Evolutionary conservation across 163 green algal genomes (phyloP), one percentile per base, ranked within the genome.

Genomic region (Chlorella variabilis): DNA sequence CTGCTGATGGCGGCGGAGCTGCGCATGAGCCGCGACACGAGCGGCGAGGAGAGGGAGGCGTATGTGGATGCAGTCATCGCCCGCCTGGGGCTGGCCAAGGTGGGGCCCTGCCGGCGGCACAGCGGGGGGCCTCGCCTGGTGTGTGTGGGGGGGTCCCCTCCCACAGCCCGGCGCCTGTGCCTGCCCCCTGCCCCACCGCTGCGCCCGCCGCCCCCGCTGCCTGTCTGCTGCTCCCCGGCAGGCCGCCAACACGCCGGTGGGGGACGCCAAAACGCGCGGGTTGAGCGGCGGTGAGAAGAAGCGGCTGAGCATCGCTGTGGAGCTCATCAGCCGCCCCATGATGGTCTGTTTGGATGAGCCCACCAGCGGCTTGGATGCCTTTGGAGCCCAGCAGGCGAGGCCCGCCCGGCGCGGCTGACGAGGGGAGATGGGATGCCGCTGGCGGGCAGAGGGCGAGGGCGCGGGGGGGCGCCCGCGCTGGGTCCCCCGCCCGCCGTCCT

Each of bases 201-300:
- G 45, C 45, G 36, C 65, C 65, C 20, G 65, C 36, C 17, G 4
- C 3, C 13, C 34, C 34, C 21, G 9, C 1, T 54, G 45, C 45
- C 45, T 54, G 45, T 15, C n/a, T 67, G 59, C 59, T 23, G 59
- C 59, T 54, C 11, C 45, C n/a, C 29, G n/a, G 21, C 73, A 80
- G 73, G 87, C 87, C 27, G 89, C 87, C 4, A 87, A 94, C 83
- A 97, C 94, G 1, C 75, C 87, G 3, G 92, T 98, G 29, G 95
- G 95, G 0, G 91, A 96, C 76, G 87, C 85, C 38, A 96, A 96
- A 89, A 93, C 86, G 8, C 81, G 91, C 1, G 94, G 94, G 20
- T 85, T 97, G 27, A 80, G 66, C 49, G 92, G 88, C 48, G 95
- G 95, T 4, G 96, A 99, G 88, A 96, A 95, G 81, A 99, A 99